Evolutionary conservation across 2,329 filamentous ascomycete species (phyloP), one percentile per base, ranked within the genome.

Genomic region (Trichophyton schoenleinii): DNA sequence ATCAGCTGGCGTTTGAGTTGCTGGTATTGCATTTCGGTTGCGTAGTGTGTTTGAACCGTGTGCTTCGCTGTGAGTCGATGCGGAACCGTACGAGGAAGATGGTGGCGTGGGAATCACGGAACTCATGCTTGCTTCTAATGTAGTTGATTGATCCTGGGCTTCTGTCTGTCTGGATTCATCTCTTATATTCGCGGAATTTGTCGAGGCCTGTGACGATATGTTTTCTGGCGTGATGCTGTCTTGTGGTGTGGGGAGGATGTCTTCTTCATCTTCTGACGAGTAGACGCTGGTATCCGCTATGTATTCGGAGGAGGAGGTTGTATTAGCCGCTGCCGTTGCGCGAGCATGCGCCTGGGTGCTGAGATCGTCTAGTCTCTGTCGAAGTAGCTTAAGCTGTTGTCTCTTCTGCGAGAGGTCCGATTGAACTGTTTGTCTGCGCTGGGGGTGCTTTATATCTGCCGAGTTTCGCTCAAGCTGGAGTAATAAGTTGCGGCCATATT

Each of bases 401-500:
- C 71, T 69, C 62, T 77, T 74, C 42, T 72, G 71, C 2, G 69
- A 68, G 11, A 78, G 68, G 63, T 77, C 73, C 2, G 71, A 70
- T 57, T 75, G 71, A 28, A 73, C 69, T 58, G 73, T 72, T 60
- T 76, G 70, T 38, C 73, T 73, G 41, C 41, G 44, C 9, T 46
- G 58, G 18, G 74, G 70, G 41, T 70, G 69, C 64, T 77, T 77
- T 25, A 77, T 69, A 41, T 69, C 65, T 15, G 74, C 71, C 22
- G 77, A 70, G 20, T 67, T 71, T 9, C 71, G 72, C 64, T 78
- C 76, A 34, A 78, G 67, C 46, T 73, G 69, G 42, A 74, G 68
- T 25, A 78, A 71, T 46, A 74, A 67, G 41, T 70, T 71, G 57
- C 75, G 74, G 31, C 75, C 75, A 61, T 78, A 76, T 66, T 78